Percentiles rank a stretch among this genome's conserved stretches.
These are phyloP conservation scores for Candida palmyrensis DNA, from an alignment of 805 yeast species.

Conservation along the genomic window DNA sequence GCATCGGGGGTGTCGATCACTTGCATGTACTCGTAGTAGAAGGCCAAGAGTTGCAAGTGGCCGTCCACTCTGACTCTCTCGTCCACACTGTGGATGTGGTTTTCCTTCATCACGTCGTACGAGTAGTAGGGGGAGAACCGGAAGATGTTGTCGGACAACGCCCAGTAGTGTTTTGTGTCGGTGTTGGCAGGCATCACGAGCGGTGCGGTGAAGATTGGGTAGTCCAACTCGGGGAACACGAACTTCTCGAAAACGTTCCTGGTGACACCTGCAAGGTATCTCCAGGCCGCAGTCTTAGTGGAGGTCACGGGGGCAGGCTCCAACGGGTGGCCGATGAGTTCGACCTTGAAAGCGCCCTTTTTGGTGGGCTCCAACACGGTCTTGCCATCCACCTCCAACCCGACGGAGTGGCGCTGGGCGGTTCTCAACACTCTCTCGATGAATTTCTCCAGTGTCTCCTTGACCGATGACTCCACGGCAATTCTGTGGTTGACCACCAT, in stretches of 20 bases:
- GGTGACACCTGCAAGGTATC: slow-evolving; percentile 36
- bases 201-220: slow-evolving; percentile 47
- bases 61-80: slow-evolving; percentile 50
- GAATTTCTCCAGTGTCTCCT: slow-evolving; percentile 18
- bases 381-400: slow-evolving; percentile 31
- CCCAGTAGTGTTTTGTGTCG: slow-evolving; percentile 65
- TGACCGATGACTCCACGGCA: slow-evolving; percentile 24
- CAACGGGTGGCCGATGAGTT: slow-evolving; percentile 15
- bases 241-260: slow-evolving; percentile 45
- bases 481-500: slow-evolving; percentile 32
- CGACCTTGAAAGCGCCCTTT: slow-evolving; percentile 13
- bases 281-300: slow-evolving; percentile 33
- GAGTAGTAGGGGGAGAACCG: slow-evolving; percentile 49
- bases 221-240: slow-evolving; percentile 25
- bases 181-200: slow-evolving; percentile 65
- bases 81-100: slow-evolving; percentile 56
- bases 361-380: slow-evolving; percentile 6
- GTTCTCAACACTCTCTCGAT: slow-evolving; percentile 17
- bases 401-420: slow-evolving; percentile 22
- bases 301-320: slow-evolving; percentile 47
- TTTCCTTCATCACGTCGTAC: slow-evolving; percentile 24
- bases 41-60: slow-evolving; percentile 59
- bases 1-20: slow-evolving; percentile 29
- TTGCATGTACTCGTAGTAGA: slow-evolving; percentile 48
- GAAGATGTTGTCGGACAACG: slow-evolving; percentile 53